Base-by-base conservation (phyloP, 129 eudicot species). In the Apium graveolens region DNA sequence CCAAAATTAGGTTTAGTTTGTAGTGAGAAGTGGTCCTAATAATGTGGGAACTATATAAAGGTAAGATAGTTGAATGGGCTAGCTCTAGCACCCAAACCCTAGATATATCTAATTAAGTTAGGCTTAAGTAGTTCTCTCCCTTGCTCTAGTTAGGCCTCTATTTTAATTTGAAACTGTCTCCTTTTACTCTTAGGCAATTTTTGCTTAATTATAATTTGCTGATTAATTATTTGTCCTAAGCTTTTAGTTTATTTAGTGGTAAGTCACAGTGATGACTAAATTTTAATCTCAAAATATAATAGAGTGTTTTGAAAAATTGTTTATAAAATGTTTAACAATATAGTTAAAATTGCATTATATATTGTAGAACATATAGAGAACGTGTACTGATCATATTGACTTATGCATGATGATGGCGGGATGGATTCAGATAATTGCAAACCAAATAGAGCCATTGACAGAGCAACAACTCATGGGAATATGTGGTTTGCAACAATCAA, bases 401-500 rank as follows among this genome's bases (percentile, higher is more conserved):
- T 37, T 18, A 42, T 70, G 26, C 39, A 17, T 20, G 7, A 7
- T 70, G 18, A 34, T 35, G 43, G 5, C 21, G 26, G 26, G 42
- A 69, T 35, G 74, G 74, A 76, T 63, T 63, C 71, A 95, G 99
- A 86, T 95, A 76, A 83, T 89, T 35, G 46, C 86, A 85, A 89
- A 83, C 53, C 97, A 95, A 73, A 86, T 95, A 34, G 97, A 95
- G 85, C 97, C 97, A 82, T 81, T 95, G 80, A 90, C 92, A 7
- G 99, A 95, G 79, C 96, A 90, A 78, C 99, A 95, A 78, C 83
- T 95, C 18, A 24, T 95, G 85, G 92, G 89, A 9, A 87, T 95
- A 46, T 95, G 91, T 78, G 91, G 85, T 39, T 74, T 95, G 70
- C 99, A 95, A 79, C 94, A 92, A 48, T 90, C 95, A 0, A 87